A percentile compares a stretch with the other conserved stretches of the same genome.
phyloP scores from a whole-genome alignment of 2,329 filamentous ascomycete species.

The Phyllosticta ampelicida region DNA sequence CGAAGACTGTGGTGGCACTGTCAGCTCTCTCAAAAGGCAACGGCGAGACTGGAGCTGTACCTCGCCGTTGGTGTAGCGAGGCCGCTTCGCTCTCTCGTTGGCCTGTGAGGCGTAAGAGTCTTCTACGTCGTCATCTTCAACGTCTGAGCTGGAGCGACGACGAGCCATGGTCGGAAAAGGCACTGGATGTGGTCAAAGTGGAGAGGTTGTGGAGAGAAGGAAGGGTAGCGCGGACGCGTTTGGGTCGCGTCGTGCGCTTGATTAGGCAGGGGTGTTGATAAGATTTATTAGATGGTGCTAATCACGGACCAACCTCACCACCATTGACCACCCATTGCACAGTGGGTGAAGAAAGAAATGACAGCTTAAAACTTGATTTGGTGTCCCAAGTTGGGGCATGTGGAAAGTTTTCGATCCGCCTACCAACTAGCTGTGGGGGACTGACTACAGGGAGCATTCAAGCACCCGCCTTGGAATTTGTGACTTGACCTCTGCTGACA shows the following conservation, averaged over 20 bases:
- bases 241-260: constrained; percentile 1
- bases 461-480: too few relatives aligned
- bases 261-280: neutral
- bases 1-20: neutral
- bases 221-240: neutral
- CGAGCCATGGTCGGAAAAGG: neutral
- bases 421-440: too few relatives aligned
- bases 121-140: constrained; percentile 3
- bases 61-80: neutral
- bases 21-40: neutral
- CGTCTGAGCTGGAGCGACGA: neutral
- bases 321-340: neutral
- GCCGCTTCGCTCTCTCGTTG: neutral
- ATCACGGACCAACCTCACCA: neutral
- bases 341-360: too few relatives aligned
- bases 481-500: too few relatives aligned
- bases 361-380: too few relatives aligned
- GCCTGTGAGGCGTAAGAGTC: constrained; percentile 1
- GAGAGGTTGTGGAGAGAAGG: neutral
- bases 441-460: too few relatives aligned
- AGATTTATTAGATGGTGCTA: constrained; percentile 6
- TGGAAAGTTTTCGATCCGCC: too few relatives aligned
- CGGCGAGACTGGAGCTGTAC: neutral
- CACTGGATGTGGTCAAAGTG: neutral
- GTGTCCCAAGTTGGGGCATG: too few relatives aligned